Evolutionary conservation across 2,329 filamentous ascomycete genomes (phyloP), one percentile per base, ranked within the genome.

Genomic region (Magnaporthales sp.): DNA sequence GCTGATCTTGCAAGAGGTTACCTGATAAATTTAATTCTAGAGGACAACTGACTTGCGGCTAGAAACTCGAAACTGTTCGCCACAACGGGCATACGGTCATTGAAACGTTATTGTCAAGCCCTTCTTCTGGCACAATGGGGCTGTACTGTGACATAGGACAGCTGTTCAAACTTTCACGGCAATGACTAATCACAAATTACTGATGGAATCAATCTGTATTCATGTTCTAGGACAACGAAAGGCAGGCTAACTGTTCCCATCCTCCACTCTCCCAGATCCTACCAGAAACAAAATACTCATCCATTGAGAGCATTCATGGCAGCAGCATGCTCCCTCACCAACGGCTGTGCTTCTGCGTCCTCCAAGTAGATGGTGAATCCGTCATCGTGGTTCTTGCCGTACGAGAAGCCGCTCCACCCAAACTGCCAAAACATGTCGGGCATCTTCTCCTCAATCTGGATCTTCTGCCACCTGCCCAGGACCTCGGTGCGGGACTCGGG

Each of bases 301-400:
- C 60, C 24, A 62, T 75, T 76, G 29, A 78, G 72, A 11, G 68
- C 74, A 13, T 80, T 76, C 58, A 82, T 75, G 9, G 73, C 75
- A 68, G 75, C 75, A 1, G 80, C 81, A 64, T 83, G 80, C 65
- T 79, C 73, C 67, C 81, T 81, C 0, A 95, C 85, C 56, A 88
- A 78, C 68, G 84, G 80, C 75, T 91, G 88, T 66, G 89, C 87
- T 15, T 83, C 81, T 1, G 79, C 77, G 75, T 93, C 89, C 32
- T 86, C 82, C 66, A 97, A 84, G 75, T 84, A 86, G 63, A 86
- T 84, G 1, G 84, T 86, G 71, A 86, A 86, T 0, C 83, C 83
- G 66, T 86, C 84, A 60, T 86, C 75, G 64, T 86, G 75, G 71
- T 86, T 86, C 58, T 78, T 77, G 0, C 84, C 83, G 54, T 83